Base-by-base conservation (phyloP, 495 filamentous ascomycete species). In the Lindgomyces ingoldianus region DNA sequence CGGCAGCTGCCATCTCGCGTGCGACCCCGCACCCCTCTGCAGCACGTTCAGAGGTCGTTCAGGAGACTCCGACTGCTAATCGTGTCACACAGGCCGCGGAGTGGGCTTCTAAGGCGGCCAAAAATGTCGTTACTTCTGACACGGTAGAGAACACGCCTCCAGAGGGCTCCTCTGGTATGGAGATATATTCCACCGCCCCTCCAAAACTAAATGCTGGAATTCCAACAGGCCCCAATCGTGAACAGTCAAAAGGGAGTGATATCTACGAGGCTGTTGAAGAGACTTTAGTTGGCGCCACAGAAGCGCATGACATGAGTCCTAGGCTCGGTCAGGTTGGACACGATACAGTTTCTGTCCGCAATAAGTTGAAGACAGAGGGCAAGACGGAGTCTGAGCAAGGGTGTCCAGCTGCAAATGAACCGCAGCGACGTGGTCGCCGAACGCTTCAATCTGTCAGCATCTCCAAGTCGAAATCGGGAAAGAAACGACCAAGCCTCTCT, bases 21-120 rank as follows among this genome's bases (percentile, higher is more conserved):
- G n/a, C 49, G 4, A 69, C 66, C 1, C 66, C 66, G 16, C 16
- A 21, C 29, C 41, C 53, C 0, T 64, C 66, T 19, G 33, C 56
- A 1, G 2, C 53, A 10, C 60, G 56, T n/a, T 36, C 65, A 3
- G 55, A 69, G 27, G 24, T 69, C 19, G 42, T 69, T 4, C 54
- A 69, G 36, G 66, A 69, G 55, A 69, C 66, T 3, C 66, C 66
- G 21, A 51, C 66, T 6, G 44, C 44, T 29, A 19, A 55, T 36
- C 57, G 57, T 12, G 27, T 26, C 24, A 44, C 4, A 12, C 30
- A 57, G 6, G n/a, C 16, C 3, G 42, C 10, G n/a, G 59, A 39
- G 33, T 39, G 3, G 8, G 12, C 24, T 21, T 18, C 27, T 3
- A 51, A 24, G 47, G 30, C 30, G 6, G 18, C 30, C 3, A 41